Conservation (phyloP, 306 rosid species). For the Cicer chorassanicum region DNA sequence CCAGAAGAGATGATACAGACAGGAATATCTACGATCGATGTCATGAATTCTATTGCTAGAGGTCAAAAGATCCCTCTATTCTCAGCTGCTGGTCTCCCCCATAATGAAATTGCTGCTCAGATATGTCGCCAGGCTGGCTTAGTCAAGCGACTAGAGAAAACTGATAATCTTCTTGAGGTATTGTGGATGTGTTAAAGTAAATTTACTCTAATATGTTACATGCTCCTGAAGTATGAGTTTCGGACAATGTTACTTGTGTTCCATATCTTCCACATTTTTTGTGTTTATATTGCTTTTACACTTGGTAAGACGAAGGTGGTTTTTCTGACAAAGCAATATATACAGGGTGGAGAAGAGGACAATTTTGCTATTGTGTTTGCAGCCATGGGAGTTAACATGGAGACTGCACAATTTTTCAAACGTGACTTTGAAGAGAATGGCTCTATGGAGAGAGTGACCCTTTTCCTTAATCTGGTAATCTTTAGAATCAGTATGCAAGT, state of each 20-base stretch:
- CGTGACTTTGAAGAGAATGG: slow-evolving; percentile 99
- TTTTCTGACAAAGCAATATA: slow-evolving; percentile 37
- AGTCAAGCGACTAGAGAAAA: slow-evolving; percentile 91
- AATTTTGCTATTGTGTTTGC: slow-evolving; percentile 99
- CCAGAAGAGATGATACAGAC: slow-evolving; percentile 99
- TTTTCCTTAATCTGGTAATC: slow-evolving; percentile 90
- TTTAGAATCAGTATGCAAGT: slow-evolving; percentile 29
- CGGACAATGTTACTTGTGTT: slow-evolving; percentile 32
- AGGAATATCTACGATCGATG: slow-evolving; percentile 97
- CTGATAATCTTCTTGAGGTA: slow-evolving; percentile 95
- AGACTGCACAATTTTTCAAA: slow-evolving; percentile 96
- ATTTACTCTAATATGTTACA: slow-evolving; percentile 15
- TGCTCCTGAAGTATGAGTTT: slow-evolving; percentile 8
- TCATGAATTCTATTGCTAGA: slow-evolving; percentile 99
- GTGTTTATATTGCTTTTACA: neutral
- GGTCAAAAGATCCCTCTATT: slow-evolving; percentile 99
- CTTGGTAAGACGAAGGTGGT: slow-evolving; percentile 11
- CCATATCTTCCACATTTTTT: slow-evolving; percentile 24
- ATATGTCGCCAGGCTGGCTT: slow-evolving; percentile 99
- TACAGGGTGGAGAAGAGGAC: slow-evolving; percentile 82
- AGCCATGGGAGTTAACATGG: slow-evolving; percentile 99
- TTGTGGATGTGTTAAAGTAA: slow-evolving; percentile 18
- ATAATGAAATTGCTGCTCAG: slow-evolving; percentile 99
- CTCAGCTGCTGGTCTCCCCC: slow-evolving; percentile 99
- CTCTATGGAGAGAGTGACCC: slow-evolving; percentile 99